A percentile compares a stretch with the other conserved stretches of the same genome.
Conservation (phyloP, 257 asterid species). For the Solanum okadae region DNA sequence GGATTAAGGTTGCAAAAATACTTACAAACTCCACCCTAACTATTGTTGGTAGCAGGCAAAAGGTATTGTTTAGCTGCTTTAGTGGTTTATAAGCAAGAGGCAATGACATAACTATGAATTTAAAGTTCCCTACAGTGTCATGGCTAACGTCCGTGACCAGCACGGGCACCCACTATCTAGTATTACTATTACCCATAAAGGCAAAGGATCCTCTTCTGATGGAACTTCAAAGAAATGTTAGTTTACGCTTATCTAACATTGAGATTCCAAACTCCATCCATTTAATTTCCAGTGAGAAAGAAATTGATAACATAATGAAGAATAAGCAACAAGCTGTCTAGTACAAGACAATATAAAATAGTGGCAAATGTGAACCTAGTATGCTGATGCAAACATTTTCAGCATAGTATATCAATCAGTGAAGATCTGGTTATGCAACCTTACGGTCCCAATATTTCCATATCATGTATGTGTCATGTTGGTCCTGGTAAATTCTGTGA, state of each 20-base stretch:
- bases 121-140: not conserved
- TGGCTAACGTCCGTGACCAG: not conserved
- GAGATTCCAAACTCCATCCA: not conserved
- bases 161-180: not conserved
- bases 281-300: not conserved
- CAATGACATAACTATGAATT: not conserved
- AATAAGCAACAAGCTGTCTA: not conserved
- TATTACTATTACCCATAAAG: not conserved
- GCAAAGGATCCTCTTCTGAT: not conserved
- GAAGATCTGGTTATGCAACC: not conserved
- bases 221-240: not conserved
- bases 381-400: not conserved
- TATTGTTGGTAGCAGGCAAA: accelerated
- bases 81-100: not conserved
- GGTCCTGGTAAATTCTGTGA: not conserved
- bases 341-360: not conserved
- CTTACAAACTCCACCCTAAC: too few relatives aligned
- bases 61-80: not conserved
- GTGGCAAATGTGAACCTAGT: not conserved
- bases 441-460: not conserved
- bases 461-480: not conserved
- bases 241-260: not conserved
- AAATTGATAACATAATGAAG: not conserved
- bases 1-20: too few relatives aligned
- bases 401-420: not conserved